Percentiles rank a stretch among this genome's conserved stretches.
phyloP scores from a whole-genome alignment of 805 yeast genomes.

The Pichia cephalocereana region DNA sequence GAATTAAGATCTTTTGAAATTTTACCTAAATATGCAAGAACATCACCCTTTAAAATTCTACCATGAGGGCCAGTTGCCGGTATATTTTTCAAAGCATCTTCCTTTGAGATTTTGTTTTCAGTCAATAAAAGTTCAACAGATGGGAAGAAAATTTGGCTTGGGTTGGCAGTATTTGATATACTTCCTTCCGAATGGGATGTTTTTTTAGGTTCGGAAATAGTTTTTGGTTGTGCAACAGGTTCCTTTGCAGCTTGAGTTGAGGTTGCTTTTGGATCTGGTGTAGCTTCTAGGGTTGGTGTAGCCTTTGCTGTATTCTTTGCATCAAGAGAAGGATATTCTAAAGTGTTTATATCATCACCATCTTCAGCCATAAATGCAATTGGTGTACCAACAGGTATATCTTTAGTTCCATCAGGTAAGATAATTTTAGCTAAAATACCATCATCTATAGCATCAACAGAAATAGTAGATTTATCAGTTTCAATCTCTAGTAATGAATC shows the following conservation, averaged over 20 bases:
- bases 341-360: slow-evolving; percentile 65
- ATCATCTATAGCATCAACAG: slow-evolving; percentile 86
- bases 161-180: slow-evolving; percentile 39
- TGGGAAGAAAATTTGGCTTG: slow-evolving; percentile 62
- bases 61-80: slow-evolving; percentile 87
- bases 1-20: slow-evolving; percentile 49
- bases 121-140: slow-evolving; percentile 64
- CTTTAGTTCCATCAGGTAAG: slow-evolving; percentile 65
- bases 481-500: slow-evolving; percentile 79
- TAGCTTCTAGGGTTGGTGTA: slow-evolving; percentile 8
- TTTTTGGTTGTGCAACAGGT: too few species aligned
- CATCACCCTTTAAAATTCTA: slow-evolving; percentile 83
- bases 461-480: slow-evolving; percentile 77
- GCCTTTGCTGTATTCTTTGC: slow-evolving; percentile 1
- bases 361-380: slow-evolving; percentile 86
- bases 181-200: too few species aligned
- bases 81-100: slow-evolving; percentile 64
- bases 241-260: slow-evolving; percentile 10
- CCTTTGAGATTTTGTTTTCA: slow-evolving; percentile 50
- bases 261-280: slow-evolving; percentile 10
- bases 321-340: slow-evolving; percentile 45
- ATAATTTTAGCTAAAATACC: slow-evolving; percentile 77
- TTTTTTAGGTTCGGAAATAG: too few species aligned
- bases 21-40: slow-evolving; percentile 70
- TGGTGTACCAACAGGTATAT: slow-evolving; percentile 76